Evolutionary conservation across 768 basidiomycete species (phyloP).

Genomic region (Mycena floridula): DNA sequence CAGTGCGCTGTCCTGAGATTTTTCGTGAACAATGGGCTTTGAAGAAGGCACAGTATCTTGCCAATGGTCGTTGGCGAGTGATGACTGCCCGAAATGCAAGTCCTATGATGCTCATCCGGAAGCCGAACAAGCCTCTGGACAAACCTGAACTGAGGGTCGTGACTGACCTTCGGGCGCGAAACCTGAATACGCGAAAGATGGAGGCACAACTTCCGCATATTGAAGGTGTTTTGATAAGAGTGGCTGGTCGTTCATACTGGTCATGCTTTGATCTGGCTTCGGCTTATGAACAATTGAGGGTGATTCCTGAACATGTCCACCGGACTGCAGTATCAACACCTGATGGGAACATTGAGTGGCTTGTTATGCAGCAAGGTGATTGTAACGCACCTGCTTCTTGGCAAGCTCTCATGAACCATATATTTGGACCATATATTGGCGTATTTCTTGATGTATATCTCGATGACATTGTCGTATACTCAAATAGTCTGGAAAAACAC

Average conservation of each 20-base stretch:
- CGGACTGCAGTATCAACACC: constrained; percentile 25
- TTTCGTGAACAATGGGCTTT: constrained; percentile 21
- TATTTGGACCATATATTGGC: constrained; percentile 28
- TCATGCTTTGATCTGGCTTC: constrained; percentile 26
- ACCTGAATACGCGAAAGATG: constrained; percentile 28
- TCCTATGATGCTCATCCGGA: constrained; percentile 26
- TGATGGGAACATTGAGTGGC: constrained; percentile 38
- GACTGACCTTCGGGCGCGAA: constrained; percentile 24
- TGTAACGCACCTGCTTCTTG: constrained; percentile 33
- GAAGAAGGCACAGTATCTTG: constrained; percentile 23
- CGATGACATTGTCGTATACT: constrained; percentile 22
- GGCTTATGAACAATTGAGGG: constrained; percentile 31
- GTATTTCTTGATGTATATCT: constrained; percentile 28
- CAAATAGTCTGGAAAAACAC: constrained; percentile 28
- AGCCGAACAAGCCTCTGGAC: constrained; percentile 17
- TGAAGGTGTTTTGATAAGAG: constrained; percentile 17
- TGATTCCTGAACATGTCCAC: constrained; percentile 21
- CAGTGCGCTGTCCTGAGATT: constrained; percentile 31
- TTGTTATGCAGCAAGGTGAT: constrained; percentile 26
- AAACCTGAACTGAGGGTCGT: constrained; percentile 20
- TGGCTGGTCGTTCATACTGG: constrained; percentile 12
- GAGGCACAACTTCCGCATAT: constrained; percentile 21
- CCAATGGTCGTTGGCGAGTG: constrained; percentile 23
- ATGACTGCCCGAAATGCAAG: constrained; percentile 23
- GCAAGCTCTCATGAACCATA: constrained; percentile 38